A percentile compares a stretch with the other conserved stretches of the same genome.
phyloP scores from a whole-genome alignment of 1,284 basidiomycete species.

The Amylostereum areolatum region DNA sequence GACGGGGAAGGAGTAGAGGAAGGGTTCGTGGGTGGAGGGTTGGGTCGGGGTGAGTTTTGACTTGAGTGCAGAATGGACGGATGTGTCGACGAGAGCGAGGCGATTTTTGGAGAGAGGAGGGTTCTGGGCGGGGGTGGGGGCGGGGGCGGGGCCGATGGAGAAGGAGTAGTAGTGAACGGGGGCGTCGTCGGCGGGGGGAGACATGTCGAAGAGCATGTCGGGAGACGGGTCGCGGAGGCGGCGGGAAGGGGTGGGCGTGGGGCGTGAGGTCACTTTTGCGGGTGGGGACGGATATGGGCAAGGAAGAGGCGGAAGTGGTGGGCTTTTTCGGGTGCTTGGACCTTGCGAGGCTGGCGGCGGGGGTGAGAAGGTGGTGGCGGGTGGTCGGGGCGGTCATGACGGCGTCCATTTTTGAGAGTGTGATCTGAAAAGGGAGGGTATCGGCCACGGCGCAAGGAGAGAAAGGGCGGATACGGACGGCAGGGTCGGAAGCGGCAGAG shows the following conservation, averaged over 20 bases:
- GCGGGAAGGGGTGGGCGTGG: neutral
- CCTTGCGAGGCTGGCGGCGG: neutral
- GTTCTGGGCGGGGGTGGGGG: neutral
- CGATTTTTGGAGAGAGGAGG: neutral
- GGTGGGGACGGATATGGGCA: conserved; percentile 1
- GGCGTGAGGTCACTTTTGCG: neutral
- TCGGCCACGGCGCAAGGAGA: too few relatives aligned
- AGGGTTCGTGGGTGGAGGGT: neutral
- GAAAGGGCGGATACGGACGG: too few relatives aligned
- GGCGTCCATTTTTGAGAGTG: neutral
- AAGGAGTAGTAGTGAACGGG: neutral
- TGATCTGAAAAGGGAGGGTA: neutral
- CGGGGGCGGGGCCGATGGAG: neutral
- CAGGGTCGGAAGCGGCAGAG: too few relatives aligned
- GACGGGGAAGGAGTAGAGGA: conserved; percentile 2
- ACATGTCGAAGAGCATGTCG: conserved; percentile 4
- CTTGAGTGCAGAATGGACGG: neutral
- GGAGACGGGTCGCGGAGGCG: conserved; percentile 1
- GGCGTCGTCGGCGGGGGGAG: neutral
- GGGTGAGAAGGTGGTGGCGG: conserved; percentile 1
- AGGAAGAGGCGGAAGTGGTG: neutral
- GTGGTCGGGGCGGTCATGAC: neutral
- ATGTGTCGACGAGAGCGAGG: conserved; percentile 2
- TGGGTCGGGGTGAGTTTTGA: neutral
- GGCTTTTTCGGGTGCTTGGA: neutral